A percentile compares a stretch with the other conserved stretches of the same genome.
These are phyloP conservation scores for Verbena officinalis DNA, from an alignment of 257 asterid genomes.

Conservation along the genomic window DNA sequence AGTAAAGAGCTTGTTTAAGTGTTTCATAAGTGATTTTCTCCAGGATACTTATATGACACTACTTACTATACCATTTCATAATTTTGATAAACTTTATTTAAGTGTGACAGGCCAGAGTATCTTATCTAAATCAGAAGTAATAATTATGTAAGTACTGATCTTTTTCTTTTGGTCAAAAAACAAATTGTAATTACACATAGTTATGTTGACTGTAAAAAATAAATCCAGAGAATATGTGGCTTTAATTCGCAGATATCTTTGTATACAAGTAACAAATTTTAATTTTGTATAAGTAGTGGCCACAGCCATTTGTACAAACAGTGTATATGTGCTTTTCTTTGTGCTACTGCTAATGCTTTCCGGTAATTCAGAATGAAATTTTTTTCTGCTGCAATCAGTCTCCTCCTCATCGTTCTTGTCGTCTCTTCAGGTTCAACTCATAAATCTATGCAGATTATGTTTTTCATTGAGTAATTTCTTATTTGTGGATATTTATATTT, in stretches of 20 bases:
- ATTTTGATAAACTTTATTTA: slow-evolving; percentile 6
- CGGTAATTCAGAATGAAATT: slow-evolving; percentile 33
- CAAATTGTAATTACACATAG: background rate
- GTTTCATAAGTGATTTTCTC: slow-evolving; percentile 28
- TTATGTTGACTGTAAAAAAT: background rate
- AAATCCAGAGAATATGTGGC: slow-evolving; percentile 4
- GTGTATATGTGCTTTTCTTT: slow-evolving; percentile 25
- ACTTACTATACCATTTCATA: background rate
- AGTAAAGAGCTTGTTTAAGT: slow-evolving; percentile 35
- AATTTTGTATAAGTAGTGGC: slow-evolving; percentile 12
- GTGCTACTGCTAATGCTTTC: slow-evolving; percentile 21
- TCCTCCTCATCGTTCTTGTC: slow-evolving; percentile 38
- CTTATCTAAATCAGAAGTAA: background rate
- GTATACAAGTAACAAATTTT: slow-evolving; percentile 17
- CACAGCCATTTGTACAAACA: slow-evolving; percentile 26
- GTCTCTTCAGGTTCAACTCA: slow-evolving; percentile 37
- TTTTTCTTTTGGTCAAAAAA: background rate
- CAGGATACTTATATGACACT: background rate
- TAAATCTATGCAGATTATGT: too few species aligned
- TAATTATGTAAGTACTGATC: background rate
- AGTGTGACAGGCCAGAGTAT: background rate
- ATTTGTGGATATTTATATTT: background rate
- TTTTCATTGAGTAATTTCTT: background rate
- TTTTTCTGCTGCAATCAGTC: slow-evolving; percentile 23
- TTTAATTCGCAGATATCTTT: slow-evolving; percentile 2